Evolutionary conservation across 768 basidiomycete genomes (phyloP).

Genomic region (Tulasnella sp.): DNA sequence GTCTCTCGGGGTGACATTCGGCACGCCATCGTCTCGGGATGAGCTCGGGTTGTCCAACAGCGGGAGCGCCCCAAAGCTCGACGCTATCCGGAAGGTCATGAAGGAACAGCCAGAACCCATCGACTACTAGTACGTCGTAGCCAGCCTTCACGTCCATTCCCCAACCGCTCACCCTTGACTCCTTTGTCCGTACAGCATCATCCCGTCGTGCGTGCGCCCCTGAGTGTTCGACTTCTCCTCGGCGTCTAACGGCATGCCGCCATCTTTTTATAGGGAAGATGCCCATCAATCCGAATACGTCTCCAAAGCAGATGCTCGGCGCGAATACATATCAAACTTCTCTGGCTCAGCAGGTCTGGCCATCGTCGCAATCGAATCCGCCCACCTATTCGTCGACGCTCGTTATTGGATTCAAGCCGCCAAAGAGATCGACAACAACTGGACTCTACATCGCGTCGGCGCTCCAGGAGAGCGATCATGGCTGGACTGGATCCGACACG

Average conservation of each 20-base stretch:
- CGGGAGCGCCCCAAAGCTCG: neutral
- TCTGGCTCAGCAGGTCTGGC: constrained; percentile 60
- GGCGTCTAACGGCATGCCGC: neutral
- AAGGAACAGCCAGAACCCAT: constrained; percentile 7
- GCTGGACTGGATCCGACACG: constrained; percentile 58
- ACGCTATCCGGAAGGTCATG: constrained; percentile 6
- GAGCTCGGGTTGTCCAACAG: neutral
- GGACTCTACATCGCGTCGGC: constrained; percentile 53
- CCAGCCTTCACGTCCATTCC: neutral
- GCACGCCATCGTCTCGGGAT: neutral
- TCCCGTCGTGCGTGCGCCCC: constrained; percentile 6
- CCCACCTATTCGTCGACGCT: constrained; percentile 70
- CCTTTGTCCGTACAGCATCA: constrained; percentile 1
- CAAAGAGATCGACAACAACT: constrained; percentile 58
- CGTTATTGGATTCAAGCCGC: constrained; percentile 76
- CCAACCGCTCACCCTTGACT: neutral
- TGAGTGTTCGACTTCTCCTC: neutral
- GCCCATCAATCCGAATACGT: constrained; percentile 79
- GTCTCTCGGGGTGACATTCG: neutral
- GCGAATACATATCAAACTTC: constrained; percentile 66
- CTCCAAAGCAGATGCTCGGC: constrained; percentile 59
- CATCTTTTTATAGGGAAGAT: constrained; percentile 44
- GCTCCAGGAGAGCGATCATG: constrained; percentile 52
- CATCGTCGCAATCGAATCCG: constrained; percentile 50
- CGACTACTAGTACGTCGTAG: constrained; percentile 8